phyloP scores from a whole-genome alignment of 1,284 basidiomycete species.

The Cryptococcus maquisensis region DNA sequence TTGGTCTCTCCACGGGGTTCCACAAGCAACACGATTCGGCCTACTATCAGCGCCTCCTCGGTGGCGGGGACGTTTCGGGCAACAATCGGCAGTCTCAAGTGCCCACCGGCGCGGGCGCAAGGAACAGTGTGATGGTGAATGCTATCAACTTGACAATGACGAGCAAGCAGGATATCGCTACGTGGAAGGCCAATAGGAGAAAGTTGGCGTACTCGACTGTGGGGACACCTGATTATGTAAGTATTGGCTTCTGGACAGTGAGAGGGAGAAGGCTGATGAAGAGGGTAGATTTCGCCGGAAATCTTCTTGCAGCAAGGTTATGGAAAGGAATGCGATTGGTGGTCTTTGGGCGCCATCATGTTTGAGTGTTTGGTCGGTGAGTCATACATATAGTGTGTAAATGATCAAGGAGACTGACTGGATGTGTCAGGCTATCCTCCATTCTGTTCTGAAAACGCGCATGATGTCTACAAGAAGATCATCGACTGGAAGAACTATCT shows the following conservation, averaged over 20 bases:
- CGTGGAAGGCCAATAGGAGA: conserved; percentile 97
- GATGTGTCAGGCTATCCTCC: conserved; percentile 90
- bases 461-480: conserved; percentile 98
- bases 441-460: conserved; percentile 95
- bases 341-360: conserved; percentile 96
- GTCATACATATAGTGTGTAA: no score
- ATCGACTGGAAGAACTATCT: conserved; percentile 90
- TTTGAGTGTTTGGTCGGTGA: conserved; percentile 89
- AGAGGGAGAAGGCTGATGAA: not conserved
- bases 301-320: conserved; percentile 98
- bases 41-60: conserved; percentile 90
- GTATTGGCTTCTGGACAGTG: not conserved
- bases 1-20: conserved; percentile 90
- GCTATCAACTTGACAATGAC: conserved; percentile 93
- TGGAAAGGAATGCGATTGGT: conserved; percentile 98
- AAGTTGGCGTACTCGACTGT: conserved; percentile 98
- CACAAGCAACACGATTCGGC: conserved; percentile 92
- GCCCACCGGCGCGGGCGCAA: conserved; percentile 42
- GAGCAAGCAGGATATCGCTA: conserved; percentile 86
- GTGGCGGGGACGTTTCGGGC: conserved; percentile 49
- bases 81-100: conserved; percentile 5
- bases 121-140: conserved; percentile 94
- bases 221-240: conserved; percentile 89
- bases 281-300: conserved; percentile 78
- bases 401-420: no score